Evolutionary conservation across 179 eudicot genomes (phyloP).

Genomic region (Heliamphora pulchella): DNA sequence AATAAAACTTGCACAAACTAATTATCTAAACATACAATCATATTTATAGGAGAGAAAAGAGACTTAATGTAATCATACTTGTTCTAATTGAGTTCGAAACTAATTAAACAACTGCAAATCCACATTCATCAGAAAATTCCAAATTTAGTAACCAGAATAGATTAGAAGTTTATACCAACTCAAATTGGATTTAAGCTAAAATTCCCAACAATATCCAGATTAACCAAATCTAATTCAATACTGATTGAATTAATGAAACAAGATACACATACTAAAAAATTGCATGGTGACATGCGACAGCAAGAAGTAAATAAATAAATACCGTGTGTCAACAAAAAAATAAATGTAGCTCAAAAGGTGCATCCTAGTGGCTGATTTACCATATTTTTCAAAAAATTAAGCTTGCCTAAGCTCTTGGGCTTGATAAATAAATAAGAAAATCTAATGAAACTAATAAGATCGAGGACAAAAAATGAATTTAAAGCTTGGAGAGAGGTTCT

Average conservation of each 20-base stretch:
- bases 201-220: neutral
- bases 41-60: too few relatives aligned
- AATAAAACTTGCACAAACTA: too few relatives aligned
- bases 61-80: too few relatives aligned
- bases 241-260: neutral
- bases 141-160: too few relatives aligned
- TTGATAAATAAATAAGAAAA: neutral
- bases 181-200: too few relatives aligned
- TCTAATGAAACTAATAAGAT: neutral
- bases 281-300: neutral
- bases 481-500: too few relatives aligned
- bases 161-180: too few relatives aligned
- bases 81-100: too few relatives aligned
- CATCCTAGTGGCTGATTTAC: neutral
- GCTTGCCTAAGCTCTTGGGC: neutral
- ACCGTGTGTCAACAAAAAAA: neutral
- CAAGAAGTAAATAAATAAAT: too few relatives aligned
- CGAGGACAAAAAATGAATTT: neutral
- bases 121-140: too few relatives aligned
- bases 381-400: neutral
- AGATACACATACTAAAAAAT: neutral
- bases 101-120: too few relatives aligned
- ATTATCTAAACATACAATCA: too few relatives aligned
- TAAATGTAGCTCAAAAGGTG: constrained; percentile 6
- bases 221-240: neutral